Evolutionary conservation across 495 filamentous ascomycete species (phyloP).

Genomic region (Penicillium cataractarum): DNA sequence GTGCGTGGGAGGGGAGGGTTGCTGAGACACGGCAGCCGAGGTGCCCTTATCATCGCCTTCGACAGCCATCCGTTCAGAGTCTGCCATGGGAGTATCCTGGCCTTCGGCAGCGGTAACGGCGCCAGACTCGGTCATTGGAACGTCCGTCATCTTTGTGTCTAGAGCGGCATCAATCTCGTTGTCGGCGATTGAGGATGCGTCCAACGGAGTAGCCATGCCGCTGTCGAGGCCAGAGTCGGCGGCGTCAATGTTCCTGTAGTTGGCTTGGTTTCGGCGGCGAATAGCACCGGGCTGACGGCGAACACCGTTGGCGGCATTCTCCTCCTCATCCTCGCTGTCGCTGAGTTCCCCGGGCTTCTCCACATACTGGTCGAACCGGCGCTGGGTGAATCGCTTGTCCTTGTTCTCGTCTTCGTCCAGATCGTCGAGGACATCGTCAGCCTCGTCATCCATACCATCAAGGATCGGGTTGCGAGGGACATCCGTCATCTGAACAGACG

Average conservation of each 20-base stretch:
- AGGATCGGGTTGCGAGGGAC: constrained; percentile 76
- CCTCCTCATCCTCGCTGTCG: constrained; percentile 89
- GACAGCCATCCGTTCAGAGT: constrained; percentile 42
- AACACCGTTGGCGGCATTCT: constrained; percentile 73
- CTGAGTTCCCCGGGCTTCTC: constrained; percentile 74
- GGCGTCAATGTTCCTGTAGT: constrained; percentile 67
- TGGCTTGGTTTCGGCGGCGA: constrained; percentile 68
- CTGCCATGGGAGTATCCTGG: constrained; percentile 42
- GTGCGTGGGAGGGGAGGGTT: constrained; percentile 52
- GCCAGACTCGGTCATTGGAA: constrained; percentile 45
- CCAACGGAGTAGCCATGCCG: constrained; percentile 57
- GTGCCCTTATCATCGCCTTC: constrained; percentile 44
- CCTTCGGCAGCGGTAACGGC: constrained; percentile 32
- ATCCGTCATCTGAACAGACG: constrained; percentile 93
- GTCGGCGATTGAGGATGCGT: constrained; percentile 54
- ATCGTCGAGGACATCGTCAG: constrained; percentile 87
- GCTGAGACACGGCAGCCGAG: constrained; percentile 45
- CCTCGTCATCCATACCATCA: constrained; percentile 75
- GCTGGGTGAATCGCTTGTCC: constrained; percentile 81
- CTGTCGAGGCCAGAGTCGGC: constrained; percentile 69
- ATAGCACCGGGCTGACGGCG: constrained; percentile 60
- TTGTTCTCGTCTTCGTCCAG: constrained; percentile 88
- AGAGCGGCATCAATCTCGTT: constrained; percentile 50
- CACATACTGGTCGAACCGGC: constrained; percentile 78
- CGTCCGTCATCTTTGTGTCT: constrained; percentile 56